A percentile compares a stretch with the other conserved stretches of the same genome.
Evolutionary conservation across 192 early-diverging fungal genomes (phyloP).

Genomic region (Lobulomyces angularis): DNA sequence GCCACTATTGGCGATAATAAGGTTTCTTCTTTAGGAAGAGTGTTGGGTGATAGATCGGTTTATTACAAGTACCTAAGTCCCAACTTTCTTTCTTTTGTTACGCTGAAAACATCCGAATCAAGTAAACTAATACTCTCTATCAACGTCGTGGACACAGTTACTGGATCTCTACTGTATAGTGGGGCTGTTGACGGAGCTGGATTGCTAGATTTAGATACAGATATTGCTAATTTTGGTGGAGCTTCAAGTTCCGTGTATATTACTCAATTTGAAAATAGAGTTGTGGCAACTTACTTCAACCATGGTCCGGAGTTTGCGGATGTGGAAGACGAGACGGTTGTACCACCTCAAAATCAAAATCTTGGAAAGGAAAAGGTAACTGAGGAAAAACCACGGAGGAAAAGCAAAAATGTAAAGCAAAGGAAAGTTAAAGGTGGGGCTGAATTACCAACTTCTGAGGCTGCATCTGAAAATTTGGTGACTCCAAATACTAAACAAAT

Average conservation of each 20-base stretch:
- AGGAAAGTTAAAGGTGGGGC: conserved; percentile 2
- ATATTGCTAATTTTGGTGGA: conserved; percentile 6
- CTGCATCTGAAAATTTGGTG: conserved; percentile 2
- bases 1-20: conserved; percentile 11
- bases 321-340: conserved; percentile 1
- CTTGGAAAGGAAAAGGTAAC: conserved; percentile 7
- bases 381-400: conserved; percentile 3
- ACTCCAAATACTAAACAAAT: conserved; percentile 48
- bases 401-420: no score
- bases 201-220: conserved; percentile 12
- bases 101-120: conserved; percentile 22
- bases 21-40: conserved; percentile 80
- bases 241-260: conserved; percentile 45
- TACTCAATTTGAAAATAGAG: conserved; percentile 73
- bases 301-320: conserved; percentile 38
- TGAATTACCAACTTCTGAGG: conserved; percentile 7
- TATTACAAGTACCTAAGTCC: conserved; percentile 99
- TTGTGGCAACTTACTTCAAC: conserved; percentile 84
- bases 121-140: conserved; percentile 36
- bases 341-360: not conserved
- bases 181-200: conserved; percentile 46
- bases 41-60: conserved; percentile 86
- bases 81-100: conserved; percentile 66
- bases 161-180: conserved; percentile 69
- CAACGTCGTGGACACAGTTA: conserved; percentile 80